These are phyloP conservation scores for Globisporangium nagaii DNA, from an alignment of 352 stramenopile species.

Conservation along the genomic window DNA sequence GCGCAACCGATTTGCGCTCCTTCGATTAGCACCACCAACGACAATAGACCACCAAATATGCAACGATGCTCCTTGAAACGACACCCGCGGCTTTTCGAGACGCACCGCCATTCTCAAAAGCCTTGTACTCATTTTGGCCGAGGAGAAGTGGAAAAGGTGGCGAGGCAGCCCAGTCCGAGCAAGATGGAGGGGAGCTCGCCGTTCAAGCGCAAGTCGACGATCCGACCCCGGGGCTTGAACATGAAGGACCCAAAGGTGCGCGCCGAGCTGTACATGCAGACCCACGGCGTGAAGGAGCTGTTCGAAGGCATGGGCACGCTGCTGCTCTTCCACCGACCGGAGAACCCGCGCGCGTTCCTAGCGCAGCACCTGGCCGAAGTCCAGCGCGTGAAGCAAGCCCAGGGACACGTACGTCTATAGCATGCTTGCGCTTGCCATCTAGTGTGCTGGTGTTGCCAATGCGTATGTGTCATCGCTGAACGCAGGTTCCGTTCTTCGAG, in stretches of 20 bases:
- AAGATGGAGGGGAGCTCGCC: not conserved
- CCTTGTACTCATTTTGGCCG: no score
- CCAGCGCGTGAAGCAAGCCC: conserved; percentile 46
- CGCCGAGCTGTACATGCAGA: conserved; percentile 57
- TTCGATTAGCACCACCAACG: no score
- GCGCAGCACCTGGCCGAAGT: conserved; percentile 51
- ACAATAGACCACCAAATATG: conserved; percentile 1
- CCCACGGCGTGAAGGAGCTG: conserved; percentile 60
- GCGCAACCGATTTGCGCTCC: not conserved
- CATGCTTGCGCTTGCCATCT: no score
- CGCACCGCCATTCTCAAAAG: no score
- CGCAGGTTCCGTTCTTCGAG: conserved; percentile 61
- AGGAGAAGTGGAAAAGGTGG: no score
- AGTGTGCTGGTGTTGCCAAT: no score
- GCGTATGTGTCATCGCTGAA: not conserved
- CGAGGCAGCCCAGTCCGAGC: not conserved
- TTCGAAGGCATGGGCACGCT: conserved; percentile 59
- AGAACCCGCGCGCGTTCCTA: conserved; percentile 57
- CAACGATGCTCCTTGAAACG: not conserved
- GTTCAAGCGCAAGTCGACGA: conserved; percentile 7
- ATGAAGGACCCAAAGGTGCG: conserved; percentile 64
- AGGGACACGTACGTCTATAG: conserved; percentile 32
- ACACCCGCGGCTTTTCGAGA: not conserved
- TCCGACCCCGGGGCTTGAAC: conserved; percentile 21
- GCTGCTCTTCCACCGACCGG: conserved; percentile 57